Base-by-base conservation (phyloP, 2,329 filamentous ascomycete species). In the Aspergillus sp. region DNA sequence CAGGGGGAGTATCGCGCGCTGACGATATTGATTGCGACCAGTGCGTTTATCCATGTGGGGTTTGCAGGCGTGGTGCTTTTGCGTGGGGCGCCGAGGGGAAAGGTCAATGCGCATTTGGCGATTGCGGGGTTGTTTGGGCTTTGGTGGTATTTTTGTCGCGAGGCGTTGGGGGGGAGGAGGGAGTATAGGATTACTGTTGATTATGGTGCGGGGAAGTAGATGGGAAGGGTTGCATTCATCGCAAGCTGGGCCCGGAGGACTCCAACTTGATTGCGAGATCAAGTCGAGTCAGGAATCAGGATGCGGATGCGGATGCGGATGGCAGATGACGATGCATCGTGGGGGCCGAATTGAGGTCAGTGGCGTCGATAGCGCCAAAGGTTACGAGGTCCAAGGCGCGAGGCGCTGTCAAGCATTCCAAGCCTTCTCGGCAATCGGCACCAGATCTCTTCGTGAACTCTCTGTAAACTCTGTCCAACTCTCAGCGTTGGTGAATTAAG, bases 351-450 rank as follows among this genome's bases (percentile, higher is more conserved):
- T 5, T 15, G 11, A 30, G n/a, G 43, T 48, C 54, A 57, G 54
- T 30, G 46, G 54, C 46, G 46, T 25, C 2, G 9, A 43, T 25
- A 22, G 19, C n/a, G 41, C 23, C 15, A n/a, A 19, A 34, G 7
- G 7, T 7, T 7, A 5, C 15, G 13, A n/a, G 52, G 9, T 55
- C 53, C 53, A 55, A 55, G 53, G n/a, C 46, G 23, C 30, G 45
- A 49, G 54, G 54, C 54, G 54, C 28, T 25, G 7, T 57, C 54
- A 57, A 57, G 54, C 54, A 49, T 46, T 19, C 13, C 52, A 54
- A 54, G 41, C 41, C 38, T 54, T 57, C 46, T 57, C 53, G 54
- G 46, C 19, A n/a, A 9, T 28, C 45, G n/a, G 45, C n/a, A 22
- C 22, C 22, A 23, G 45, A 47, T 47, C 45, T 47, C 2, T 28